phyloP scores from a whole-genome alignment of 352 stramenopile genomes.

The Blastocystis sp. region DNA sequence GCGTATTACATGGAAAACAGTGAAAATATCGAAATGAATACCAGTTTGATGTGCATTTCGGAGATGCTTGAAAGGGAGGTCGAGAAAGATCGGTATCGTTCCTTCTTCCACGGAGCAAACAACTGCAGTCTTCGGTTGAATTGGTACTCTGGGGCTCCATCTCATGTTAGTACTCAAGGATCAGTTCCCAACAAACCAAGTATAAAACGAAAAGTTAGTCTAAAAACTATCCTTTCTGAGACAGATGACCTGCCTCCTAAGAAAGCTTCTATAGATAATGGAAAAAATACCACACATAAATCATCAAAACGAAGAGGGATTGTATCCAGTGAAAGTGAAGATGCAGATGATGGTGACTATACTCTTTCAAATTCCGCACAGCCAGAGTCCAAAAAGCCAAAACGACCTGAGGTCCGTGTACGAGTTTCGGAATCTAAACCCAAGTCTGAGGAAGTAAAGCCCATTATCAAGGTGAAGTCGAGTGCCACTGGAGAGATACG shows the following conservation, averaged over 20 bases:
- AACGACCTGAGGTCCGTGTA: background rate
- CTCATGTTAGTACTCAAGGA: background rate
- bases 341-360: constrained; percentile 12
- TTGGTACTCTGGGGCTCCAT: constrained; percentile 14
- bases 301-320: background rate
- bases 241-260: background rate
- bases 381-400: constrained; percentile 7
- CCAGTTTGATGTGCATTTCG: background rate
- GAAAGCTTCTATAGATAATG: background rate
- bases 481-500: background rate
- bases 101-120: constrained; percentile 14
- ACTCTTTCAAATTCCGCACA: background rate
- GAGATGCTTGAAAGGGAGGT: constrained; percentile 50
- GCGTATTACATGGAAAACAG: background rate
- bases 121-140: constrained; percentile 51
- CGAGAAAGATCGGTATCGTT: constrained; percentile 35
- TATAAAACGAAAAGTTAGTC: background rate
- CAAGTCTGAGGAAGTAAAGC: background rate
- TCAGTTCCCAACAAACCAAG: background rate
- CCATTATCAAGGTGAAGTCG: background rate
- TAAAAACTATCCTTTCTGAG: background rate
- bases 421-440: background rate
- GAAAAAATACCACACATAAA: background rate
- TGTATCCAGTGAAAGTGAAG: background rate
- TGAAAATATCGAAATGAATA: constrained; percentile 10